These are phyloP conservation scores for Diplodia scrobiculata DNA, from an alignment of 2,329 filamentous ascomycete genomes.

Conservation along the genomic window DNA sequence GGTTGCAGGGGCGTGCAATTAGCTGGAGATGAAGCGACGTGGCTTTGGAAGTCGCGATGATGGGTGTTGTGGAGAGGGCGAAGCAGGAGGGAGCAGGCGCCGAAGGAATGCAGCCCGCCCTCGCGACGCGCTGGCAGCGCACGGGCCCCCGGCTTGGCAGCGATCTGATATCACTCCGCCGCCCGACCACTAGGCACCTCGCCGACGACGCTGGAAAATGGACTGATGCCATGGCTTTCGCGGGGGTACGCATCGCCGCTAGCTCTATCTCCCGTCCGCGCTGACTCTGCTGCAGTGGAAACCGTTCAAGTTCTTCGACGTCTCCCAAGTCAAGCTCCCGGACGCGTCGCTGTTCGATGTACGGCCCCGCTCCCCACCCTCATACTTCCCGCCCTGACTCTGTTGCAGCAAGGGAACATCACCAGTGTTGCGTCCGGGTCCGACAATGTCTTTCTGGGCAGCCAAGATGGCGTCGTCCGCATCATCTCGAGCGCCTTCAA, in stretches of 20 bases:
- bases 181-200: conserved; percentile 7
- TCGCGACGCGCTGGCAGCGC: conserved; percentile 20
- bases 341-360: conserved; percentile 80
- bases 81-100: conserved; percentile 18
- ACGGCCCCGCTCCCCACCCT: conserved; percentile 40
- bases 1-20: conserved; percentile 12
- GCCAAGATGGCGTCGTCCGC: conserved; percentile 79
- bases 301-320: conserved; percentile 99
- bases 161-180: conserved; percentile 24
- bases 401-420: conserved; percentile 62
- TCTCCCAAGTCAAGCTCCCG: conserved; percentile 75
- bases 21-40: conserved; percentile 26
- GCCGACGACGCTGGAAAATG: conserved; percentile 23
- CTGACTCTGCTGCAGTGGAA: conserved; percentile 70
- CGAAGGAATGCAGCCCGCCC: conserved; percentile 6
- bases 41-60: conserved; percentile 22
- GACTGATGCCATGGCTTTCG: conserved; percentile 44
- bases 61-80: conserved; percentile 21
- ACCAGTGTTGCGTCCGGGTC: conserved; percentile 83
- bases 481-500: conserved; percentile 88
- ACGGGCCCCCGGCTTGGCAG: conserved; percentile 15
- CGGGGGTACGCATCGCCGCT: conserved; percentile 40
- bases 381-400: conserved; percentile 36
- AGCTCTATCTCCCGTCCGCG: background rate
- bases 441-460: conserved; percentile 86